These are phyloP conservation scores for Didymella exigua DNA, from an alignment of 2,329 filamentous ascomycete species.

Conservation along the genomic window DNA sequence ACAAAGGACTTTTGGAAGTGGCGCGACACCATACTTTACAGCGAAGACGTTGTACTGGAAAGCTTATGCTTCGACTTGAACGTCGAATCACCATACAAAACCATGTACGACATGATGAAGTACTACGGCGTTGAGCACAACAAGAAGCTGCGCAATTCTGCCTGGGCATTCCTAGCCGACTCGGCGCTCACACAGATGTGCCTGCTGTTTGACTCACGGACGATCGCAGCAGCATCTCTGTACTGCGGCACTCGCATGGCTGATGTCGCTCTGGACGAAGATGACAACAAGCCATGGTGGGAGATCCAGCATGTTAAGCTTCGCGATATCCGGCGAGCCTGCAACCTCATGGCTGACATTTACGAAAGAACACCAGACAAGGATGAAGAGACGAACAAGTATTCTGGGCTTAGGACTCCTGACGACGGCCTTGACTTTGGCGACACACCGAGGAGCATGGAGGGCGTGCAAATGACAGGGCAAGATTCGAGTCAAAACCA, in stretches of 20 bases:
- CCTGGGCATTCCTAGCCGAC: slow-evolving; percentile 95
- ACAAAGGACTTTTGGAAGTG: slow-evolving; percentile 98
- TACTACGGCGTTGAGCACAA: slow-evolving; percentile 77
- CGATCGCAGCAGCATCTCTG: slow-evolving; percentile 82
- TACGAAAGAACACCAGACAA: slow-evolving; percentile 52
- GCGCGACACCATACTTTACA: slow-evolving; percentile 89
- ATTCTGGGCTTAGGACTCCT: slow-evolving; percentile 52
- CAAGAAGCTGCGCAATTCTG: slow-evolving; percentile 79
- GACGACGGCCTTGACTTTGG: slow-evolving; percentile 45
- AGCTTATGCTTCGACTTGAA: slow-evolving; percentile 92
- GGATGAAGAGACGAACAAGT: slow-evolving; percentile 52
- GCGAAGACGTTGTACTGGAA: slow-evolving; percentile 92
- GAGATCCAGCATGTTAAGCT: slow-evolving; percentile 74
- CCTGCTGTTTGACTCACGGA: slow-evolving; percentile 76
- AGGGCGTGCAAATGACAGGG: slow-evolving; percentile 28
- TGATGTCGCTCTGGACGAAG: slow-evolving; percentile 72
- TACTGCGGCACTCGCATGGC: slow-evolving; percentile 84
- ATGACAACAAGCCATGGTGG: slow-evolving; percentile 85
- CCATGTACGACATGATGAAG: slow-evolving; percentile 80
- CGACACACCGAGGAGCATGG: slow-evolving; percentile 39
- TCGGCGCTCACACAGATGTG: slow-evolving; percentile 83
- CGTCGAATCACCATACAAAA: slow-evolving; percentile 84
- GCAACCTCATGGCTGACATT: slow-evolving; percentile 71
- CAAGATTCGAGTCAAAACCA: slow-evolving; percentile 26
- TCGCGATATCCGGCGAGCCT: slow-evolving; percentile 71